phyloP scores from a whole-genome alignment of 2,329 filamentous ascomycete genomes.

The Microcyclospora pomicola region DNA sequence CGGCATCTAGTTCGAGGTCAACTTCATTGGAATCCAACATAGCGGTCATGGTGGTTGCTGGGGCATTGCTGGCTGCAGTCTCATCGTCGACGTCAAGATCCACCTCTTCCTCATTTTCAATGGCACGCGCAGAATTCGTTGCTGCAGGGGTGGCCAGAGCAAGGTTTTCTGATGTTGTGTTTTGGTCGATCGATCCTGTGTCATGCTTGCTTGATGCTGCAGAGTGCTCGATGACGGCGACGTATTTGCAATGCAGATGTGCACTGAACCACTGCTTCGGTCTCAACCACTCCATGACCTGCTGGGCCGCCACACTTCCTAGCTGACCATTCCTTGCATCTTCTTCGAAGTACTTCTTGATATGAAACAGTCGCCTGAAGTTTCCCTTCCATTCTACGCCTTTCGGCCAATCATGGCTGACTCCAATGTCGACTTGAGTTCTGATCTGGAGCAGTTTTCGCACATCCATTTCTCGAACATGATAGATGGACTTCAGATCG shows the following conservation, averaged over 20 bases:
- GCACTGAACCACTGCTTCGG: constrained; percentile 82
- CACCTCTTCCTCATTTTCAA: constrained; percentile 53
- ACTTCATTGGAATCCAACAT: constrained; percentile 26
- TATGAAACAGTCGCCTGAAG: constrained; percentile 49
- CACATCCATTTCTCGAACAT: constrained; percentile 79
- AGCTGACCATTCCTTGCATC: constrained; percentile 65
- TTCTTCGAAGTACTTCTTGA: constrained; percentile 59
- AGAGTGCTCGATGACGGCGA: constrained; percentile 44
- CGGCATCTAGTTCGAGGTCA: constrained; percentile 22
- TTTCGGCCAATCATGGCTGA: constrained; percentile 94
- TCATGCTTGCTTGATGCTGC: too few species aligned
- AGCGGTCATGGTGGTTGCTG: constrained; percentile 14
- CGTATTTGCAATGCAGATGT: constrained; percentile 80
- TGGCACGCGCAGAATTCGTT: constrained; percentile 20
- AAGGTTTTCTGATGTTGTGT: constrained; percentile 33
- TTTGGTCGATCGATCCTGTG: constrained; percentile 32
- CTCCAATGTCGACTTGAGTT: constrained; percentile 78
- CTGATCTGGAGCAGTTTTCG: constrained; percentile 72
- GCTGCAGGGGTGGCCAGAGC: background rate
- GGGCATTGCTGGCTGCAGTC: constrained; percentile 7
- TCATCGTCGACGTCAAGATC: constrained; percentile 34
- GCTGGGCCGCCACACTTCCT: constrained; percentile 65
- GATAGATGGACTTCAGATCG: constrained; percentile 73
- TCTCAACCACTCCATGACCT: constrained; percentile 66
- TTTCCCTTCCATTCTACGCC: constrained; percentile 70